A percentile compares a stretch with the other conserved stretches of the same genome.
Evolutionary conservation across 108 stramenopile genomes (phyloP).

Genomic region (Fragilariopsis cylindrus): DNA sequence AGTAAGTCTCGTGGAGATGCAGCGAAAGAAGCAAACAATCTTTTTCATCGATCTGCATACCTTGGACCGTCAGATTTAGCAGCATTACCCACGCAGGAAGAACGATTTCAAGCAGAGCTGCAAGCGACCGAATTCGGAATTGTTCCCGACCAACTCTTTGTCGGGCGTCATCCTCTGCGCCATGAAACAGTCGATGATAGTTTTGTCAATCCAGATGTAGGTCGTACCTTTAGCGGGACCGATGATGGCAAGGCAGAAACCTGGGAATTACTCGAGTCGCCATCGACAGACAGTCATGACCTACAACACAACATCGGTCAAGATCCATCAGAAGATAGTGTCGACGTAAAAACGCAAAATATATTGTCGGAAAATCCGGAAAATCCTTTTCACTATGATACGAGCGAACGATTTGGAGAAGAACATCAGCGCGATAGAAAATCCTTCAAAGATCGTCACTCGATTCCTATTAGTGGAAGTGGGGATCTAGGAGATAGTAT

Average conservation of each 20-base stretch:
- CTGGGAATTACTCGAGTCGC: constrained; percentile 60
- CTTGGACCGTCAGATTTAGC: constrained; percentile 72
- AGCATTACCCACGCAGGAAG: constrained; percentile 61
- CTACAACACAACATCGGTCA: background rate
- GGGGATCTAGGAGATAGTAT: constrained; percentile 24
- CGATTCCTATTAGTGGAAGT: constrained; percentile 35
- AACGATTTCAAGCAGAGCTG: constrained; percentile 80
- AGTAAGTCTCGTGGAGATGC: constrained; percentile 84
- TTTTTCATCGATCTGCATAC: constrained; percentile 92
- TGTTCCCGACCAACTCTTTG: constrained; percentile 76
- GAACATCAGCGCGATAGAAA: constrained; percentile 3
- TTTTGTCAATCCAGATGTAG: constrained; percentile 55
- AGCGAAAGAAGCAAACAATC: constrained; percentile 78
- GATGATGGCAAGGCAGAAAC: constrained; percentile 50
- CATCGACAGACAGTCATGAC: constrained; percentile 19
- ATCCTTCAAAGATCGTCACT: constrained; percentile 1
- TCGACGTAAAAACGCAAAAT: background rate
- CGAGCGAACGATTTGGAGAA: background rate
- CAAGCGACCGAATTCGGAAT: constrained; percentile 89
- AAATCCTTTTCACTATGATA: constrained; percentile 18
- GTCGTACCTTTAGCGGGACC: constrained; percentile 47
- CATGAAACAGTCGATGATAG: constrained; percentile 31
- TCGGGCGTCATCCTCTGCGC: constrained; percentile 55
- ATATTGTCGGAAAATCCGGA: background rate
- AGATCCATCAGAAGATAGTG: background rate